Base-by-base conservation (phyloP, 306 rosid species). In the Datisca glomerata region DNA sequence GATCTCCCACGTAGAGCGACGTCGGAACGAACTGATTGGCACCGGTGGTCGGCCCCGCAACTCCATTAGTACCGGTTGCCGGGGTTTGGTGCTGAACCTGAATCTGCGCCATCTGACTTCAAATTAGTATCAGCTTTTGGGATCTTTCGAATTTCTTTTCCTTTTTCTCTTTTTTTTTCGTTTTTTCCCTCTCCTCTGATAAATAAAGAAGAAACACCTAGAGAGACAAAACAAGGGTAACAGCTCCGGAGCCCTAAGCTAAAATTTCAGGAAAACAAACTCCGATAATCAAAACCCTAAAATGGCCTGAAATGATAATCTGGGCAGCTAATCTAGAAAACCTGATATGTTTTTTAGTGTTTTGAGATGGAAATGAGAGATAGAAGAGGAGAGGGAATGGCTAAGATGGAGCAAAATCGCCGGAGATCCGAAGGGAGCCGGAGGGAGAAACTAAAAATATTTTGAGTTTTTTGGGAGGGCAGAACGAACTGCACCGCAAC, bases 1-100 rank as follows among this genome's bases (percentile, higher is more conserved):
- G 94, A 56, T 82, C 85, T 21, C 94, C 89, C 0, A 74, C 85
- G 66, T 78, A 78, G 29, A 82, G 53, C 38, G 84, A 78, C 45
- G 89, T 67, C 46, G 75, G 57, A 14, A 67, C 69, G 18, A 71
- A 64, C 68, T 68, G 87, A 41, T 45, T 60, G 7, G 50, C 50
- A 8, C 54, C 63, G 3, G 61, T 27, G 17, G 35, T 39, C 6
- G 64, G 39, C 4, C 64, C 13, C 3, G 68, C 60, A 0, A 43
- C 70, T 9, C 70, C 71, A 36, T 58, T 67, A 0, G 72, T 56
- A 5, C 56, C 67, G 27, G 74, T 7, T 2, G 10, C 64, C 0
- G 72, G 59, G 68, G 41, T 32, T 63, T 64, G 81, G 42, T 52
- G 93, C 58, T 76, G 93, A 43, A 73, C 75, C 74, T 77, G 83